A percentile compares a stretch with the other conserved stretches of the same genome.
phyloP scores from a whole-genome alignment of 805 yeast genomes.

The Candida silvicultrix region DNA sequence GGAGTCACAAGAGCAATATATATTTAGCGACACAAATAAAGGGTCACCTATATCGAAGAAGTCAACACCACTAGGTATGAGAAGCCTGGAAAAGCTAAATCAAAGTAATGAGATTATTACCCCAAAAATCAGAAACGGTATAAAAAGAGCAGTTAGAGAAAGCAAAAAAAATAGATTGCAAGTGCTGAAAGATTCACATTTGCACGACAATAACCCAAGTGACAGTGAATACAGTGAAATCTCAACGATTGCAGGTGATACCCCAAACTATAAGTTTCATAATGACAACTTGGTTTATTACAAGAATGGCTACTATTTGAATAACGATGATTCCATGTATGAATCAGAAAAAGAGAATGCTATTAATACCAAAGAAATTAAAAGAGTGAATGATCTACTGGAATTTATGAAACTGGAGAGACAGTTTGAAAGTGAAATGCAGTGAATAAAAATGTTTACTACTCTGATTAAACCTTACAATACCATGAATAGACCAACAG shows the following conservation, averaged over 20 bases:
- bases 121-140: constrained; percentile 19
- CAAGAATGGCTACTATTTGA: constrained; percentile 21
- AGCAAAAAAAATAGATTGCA: constrained; percentile 19
- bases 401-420: constrained; percentile 20
- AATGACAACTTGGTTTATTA: constrained; percentile 17
- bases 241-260: constrained; percentile 18
- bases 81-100: not conserved
- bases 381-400: constrained; percentile 13
- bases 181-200: constrained; percentile 8
- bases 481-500: too few relatives aligned
- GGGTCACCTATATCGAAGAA: constrained; percentile 17
- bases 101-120: constrained; percentile 5
- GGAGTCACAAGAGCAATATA: constrained; percentile 1
- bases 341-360: constrained; percentile 16
- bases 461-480: too few relatives aligned
- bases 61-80: not conserved
- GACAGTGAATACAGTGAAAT: constrained; percentile 22
- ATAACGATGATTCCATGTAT: constrained; percentile 17
- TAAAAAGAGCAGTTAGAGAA: constrained; percentile 20
- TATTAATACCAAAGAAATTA: constrained; percentile 15
- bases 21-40: not conserved
- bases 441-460: too few relatives aligned
- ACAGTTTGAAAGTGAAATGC: constrained; percentile 4
- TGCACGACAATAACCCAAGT: constrained; percentile 8
- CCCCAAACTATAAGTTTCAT: constrained; percentile 20